These are phyloP conservation scores for Vicia villosa DNA, from an alignment of 306 rosid genomes.

Conservation along the genomic window DNA sequence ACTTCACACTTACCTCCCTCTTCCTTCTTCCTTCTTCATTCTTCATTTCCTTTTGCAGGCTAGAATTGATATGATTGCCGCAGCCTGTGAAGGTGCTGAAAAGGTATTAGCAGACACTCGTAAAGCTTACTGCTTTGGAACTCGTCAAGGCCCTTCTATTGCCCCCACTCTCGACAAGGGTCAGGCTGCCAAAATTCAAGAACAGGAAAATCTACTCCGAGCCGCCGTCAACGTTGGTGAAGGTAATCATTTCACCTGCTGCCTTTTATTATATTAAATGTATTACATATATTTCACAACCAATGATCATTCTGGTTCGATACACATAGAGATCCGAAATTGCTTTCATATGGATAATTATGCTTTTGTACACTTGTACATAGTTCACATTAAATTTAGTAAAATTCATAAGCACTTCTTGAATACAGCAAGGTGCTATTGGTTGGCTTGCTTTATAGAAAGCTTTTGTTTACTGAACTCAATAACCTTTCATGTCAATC, in stretches of 20 bases:
- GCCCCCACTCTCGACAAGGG: conserved; percentile 91
- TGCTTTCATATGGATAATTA: background rate
- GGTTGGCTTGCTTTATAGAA: background rate
- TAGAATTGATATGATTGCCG: conserved; percentile 84
- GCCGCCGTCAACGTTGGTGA: conserved; percentile 86
- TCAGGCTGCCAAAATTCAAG: conserved; percentile 94
- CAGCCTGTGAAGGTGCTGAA: conserved; percentile 94
- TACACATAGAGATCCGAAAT: background rate
- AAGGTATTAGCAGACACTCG: conserved; percentile 91
- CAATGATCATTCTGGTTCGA: background rate
- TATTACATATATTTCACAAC: background rate
- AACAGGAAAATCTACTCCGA: conserved; percentile 85
- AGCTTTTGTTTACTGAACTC: conserved; percentile 21
- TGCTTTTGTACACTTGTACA: background rate
- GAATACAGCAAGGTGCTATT: background rate
- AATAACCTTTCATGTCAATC: conserved; percentile 5
- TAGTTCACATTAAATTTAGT: background rate
- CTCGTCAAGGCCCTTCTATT: conserved; percentile 77
- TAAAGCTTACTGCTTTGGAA: conserved; percentile 85
- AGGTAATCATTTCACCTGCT: conserved; percentile 43
- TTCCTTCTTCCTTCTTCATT: background rate
- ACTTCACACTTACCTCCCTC: background rate
- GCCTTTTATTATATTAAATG: background rate
- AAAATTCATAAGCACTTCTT: background rate
- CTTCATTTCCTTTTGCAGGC: conserved; percentile 50